phyloP scores from a whole-genome alignment of 805 yeast species.

The Candida wancherniae region DNA sequence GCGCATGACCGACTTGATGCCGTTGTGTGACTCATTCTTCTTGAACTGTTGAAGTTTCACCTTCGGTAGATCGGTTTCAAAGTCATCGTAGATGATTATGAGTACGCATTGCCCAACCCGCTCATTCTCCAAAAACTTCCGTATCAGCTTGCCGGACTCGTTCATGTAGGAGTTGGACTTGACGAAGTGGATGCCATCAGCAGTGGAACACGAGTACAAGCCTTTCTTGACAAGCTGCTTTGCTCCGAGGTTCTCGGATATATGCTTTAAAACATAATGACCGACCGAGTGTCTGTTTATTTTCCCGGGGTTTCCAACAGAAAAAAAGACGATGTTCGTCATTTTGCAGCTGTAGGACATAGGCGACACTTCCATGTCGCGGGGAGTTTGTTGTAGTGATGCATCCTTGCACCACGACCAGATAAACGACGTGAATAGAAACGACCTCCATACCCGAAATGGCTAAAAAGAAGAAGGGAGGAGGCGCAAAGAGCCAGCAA shows the following conservation, averaged over 20 bases:
- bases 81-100: constrained; percentile 35
- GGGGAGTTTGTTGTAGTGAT: no score
- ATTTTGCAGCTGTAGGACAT: no score
- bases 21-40: constrained; percentile 38
- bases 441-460: no score
- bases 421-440: no score
- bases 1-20: constrained; percentile 24
- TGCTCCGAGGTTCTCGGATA: constrained; percentile 24
- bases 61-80: constrained; percentile 29
- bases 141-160: constrained; percentile 31
- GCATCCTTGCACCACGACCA: no score
- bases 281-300: constrained; percentile 39
- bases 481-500: no score
- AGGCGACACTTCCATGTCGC: no score
- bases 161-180: constrained; percentile 39
- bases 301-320: constrained; percentile 41
- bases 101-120: constrained; percentile 15
- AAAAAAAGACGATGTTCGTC: constrained; percentile 17
- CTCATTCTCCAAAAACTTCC: constrained; percentile 21
- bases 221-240: constrained; percentile 26
- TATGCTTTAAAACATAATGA: constrained; percentile 26
- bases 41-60: constrained; percentile 27
- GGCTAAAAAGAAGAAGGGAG: no score
- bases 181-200: constrained; percentile 25
- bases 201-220: constrained; percentile 24